A percentile compares a stretch with the other conserved stretches of the same genome.
Evolutionary conservation across 2,329 filamentous ascomycete species (phyloP).

Genomic region (Pestalotiopsis sp.): DNA sequence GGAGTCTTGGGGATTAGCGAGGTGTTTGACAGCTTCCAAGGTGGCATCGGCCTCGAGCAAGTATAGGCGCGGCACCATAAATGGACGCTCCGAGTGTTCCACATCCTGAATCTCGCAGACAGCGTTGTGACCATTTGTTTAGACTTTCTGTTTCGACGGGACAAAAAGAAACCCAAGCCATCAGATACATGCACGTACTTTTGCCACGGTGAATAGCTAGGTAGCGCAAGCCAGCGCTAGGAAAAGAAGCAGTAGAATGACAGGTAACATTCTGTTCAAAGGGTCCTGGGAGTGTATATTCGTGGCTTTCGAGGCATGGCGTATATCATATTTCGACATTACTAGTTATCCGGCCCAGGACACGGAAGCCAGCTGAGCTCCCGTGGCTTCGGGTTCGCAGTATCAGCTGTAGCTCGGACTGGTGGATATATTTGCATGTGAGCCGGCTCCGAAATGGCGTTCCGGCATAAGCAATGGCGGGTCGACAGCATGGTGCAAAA

Average conservation of each 20-base stretch:
- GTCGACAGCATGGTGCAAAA: not conserved
- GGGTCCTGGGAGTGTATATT: not conserved
- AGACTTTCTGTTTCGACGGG: not conserved
- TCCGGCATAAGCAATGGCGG: not conserved
- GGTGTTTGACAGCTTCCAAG: not conserved
- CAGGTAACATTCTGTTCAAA: not conserved
- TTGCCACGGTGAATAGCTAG: not conserved
- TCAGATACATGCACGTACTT: not conserved
- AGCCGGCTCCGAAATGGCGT: not conserved
- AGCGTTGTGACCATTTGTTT: not conserved
- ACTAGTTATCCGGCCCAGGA: not conserved
- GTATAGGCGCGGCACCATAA: not conserved
- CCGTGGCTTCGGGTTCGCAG: not conserved
- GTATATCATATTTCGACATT: not conserved
- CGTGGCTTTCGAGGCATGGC: not conserved
- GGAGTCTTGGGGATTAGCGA: not conserved
- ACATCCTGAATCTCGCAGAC: not conserved
- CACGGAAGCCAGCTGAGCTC: not conserved
- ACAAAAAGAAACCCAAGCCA: not conserved
- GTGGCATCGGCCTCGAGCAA: not conserved
- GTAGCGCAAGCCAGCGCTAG: not conserved
- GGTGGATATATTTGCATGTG: not conserved
- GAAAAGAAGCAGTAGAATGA: not conserved
- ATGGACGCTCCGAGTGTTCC: not conserved
- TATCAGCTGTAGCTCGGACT: not conserved